Percentiles rank a stretch among this genome's conserved stretches.
phyloP scores from a whole-genome alignment of 805 yeast species.

The Cyberlindnera galapagoensis region DNA sequence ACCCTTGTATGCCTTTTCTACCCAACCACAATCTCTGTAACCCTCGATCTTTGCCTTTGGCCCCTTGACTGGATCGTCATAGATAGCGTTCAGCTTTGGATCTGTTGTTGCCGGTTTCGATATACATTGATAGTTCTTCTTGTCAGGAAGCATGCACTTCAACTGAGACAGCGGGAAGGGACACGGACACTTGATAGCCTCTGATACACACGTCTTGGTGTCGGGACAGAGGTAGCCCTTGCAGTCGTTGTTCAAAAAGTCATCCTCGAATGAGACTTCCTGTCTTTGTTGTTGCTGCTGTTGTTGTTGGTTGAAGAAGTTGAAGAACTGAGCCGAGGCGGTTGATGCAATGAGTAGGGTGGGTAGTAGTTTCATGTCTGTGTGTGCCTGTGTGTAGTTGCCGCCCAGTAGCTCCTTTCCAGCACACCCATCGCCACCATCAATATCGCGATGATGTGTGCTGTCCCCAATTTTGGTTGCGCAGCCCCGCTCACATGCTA shows the following conservation, averaged over 20 bases:
- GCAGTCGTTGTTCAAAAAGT: constrained; percentile 42
- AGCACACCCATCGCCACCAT: no score
- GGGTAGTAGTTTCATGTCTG: no score
- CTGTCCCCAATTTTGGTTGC: no score
- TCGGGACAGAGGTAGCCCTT: constrained; percentile 72
- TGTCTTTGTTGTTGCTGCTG: constrained; percentile 30
- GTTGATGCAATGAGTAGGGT: constrained; percentile 6
- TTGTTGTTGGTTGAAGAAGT: constrained; percentile 35
- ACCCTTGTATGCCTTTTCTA: constrained; percentile 62
- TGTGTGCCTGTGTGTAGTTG: no score
- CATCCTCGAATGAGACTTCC: constrained; percentile 29
- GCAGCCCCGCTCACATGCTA: no score
- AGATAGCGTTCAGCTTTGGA: constrained; percentile 25
- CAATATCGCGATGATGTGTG: no score
- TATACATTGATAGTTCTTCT: constrained; percentile 65
- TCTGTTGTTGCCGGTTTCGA: constrained; percentile 65
- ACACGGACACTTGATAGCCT: constrained; percentile 78
- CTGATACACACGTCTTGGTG: constrained; percentile 69
- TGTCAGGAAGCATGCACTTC: constrained; percentile 71
- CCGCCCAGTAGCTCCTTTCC: no score
- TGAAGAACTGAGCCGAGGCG: constrained; percentile 34
- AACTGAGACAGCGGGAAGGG: constrained; percentile 81
- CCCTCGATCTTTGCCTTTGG: constrained; percentile 40
- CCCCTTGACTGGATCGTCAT: constrained; percentile 42
- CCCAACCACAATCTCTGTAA: constrained; percentile 83